Evolutionary conservation across 1,284 basidiomycete species (phyloP), one percentile per base, ranked within the genome.

Genomic region (Phaffia rhodozyma): DNA sequence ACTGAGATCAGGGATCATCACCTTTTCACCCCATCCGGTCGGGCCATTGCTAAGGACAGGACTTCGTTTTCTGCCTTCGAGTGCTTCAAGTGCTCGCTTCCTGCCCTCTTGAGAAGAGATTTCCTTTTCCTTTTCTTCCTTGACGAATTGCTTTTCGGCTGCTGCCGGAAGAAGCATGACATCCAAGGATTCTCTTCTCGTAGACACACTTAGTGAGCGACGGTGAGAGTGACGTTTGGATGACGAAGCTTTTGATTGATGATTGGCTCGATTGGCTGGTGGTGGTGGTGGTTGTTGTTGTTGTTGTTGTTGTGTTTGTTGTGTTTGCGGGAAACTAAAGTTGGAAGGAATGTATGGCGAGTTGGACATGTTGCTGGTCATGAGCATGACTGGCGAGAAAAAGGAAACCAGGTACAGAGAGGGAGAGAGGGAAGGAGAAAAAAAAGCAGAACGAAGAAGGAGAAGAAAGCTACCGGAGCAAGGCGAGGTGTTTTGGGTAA

Each of bases 181-280:
- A 52, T 61, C 54, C 27, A 62, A 58, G 29, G 64, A 66, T 23
- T 61, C 64, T n/a, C 48, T 38, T 25, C 51, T 50, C 6, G 60
- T 66, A 51, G 64, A 66, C 21, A 66, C 60, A 16, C 55, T 55
- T 0, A 66, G 64, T 38, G 64, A 66, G 20, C 64, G 60, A 13
- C 64, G 55, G 25, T 66, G 64, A 29, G 63, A 65, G 49, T 65
- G 63, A 1, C 63, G 54, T 27, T 54, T 55, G 4, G 60, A 51
- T 21, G 34, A 34, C 25, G 54, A 43, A 16, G 38, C 38, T 43
- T 43, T 43, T 43, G 38, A 16, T 43, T 43, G 38, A 43, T 43
- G 38, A 43, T 43, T 43, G 38, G 38, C 38, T 43, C 38, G 38
- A 43, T 43, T 43, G 13, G 38, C 13, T 43, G 38, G 13, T 43